phyloP scores from a whole-genome alignment of 306 rosid species.

The Medicago arabica region DNA sequence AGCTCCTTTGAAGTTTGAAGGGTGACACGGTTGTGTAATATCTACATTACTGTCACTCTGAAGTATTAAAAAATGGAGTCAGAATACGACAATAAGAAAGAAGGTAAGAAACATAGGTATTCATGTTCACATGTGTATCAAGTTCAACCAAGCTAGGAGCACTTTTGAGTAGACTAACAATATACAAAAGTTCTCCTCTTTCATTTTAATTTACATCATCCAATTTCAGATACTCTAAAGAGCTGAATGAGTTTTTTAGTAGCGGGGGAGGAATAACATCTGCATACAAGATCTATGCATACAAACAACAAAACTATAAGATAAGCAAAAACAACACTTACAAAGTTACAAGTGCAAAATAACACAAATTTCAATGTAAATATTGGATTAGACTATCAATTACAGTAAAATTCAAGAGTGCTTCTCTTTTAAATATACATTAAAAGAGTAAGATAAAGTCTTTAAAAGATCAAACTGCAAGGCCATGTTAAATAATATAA shows the following conservation, averaged over 20 bases:
- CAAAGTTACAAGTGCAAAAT: background rate
- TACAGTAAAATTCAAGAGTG: too few relatives aligned
- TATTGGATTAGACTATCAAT: background rate
- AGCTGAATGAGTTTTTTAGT: background rate
- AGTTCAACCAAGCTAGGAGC: background rate
- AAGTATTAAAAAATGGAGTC: background rate
- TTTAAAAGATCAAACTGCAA: too few relatives aligned
- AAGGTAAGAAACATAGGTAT: background rate
- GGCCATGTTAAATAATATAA: background rate
- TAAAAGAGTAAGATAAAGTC: background rate
- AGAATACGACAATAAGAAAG: background rate
- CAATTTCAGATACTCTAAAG: background rate
- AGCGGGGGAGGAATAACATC: background rate
- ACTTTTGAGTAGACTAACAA: background rate
- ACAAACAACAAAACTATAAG: background rate
- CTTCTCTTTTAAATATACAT: background rate
- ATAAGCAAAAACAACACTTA: background rate
- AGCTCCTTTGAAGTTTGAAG: background rate
- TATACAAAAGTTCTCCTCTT: background rate
- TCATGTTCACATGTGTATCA: background rate
- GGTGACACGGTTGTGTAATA: background rate
- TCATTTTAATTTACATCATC: background rate
- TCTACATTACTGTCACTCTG: too few relatives aligned
- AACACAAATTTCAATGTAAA: background rate
- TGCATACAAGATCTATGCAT: background rate